phyloP scores from a whole-genome alignment of 306 rosid genomes.

The Rosa persica region DNA sequence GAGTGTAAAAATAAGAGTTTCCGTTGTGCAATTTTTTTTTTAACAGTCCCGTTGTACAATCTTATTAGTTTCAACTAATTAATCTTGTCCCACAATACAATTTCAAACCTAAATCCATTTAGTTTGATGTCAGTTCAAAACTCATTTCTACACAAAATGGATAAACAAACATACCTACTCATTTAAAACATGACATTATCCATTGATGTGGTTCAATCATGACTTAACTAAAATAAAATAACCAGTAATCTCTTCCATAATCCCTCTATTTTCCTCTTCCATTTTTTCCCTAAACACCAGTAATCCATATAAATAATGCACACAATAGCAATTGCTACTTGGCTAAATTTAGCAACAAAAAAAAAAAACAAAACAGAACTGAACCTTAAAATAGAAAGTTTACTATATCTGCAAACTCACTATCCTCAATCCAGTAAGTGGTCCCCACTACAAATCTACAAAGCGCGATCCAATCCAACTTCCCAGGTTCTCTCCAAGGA shows the following conservation, averaged over 20 bases:
- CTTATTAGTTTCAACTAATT: no score
- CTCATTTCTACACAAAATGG: no score
- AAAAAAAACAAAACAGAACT: neutral
- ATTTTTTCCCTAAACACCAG: neutral
- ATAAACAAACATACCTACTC: no score
- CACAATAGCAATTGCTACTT: neutral
- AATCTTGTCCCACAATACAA: no score
- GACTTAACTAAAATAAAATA: no score
- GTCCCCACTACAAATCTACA: conserved; percentile 1
- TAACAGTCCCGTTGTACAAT: no score
- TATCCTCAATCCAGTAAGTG: neutral
- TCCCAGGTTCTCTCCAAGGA: conserved; percentile 16
- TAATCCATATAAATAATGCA: neutral
- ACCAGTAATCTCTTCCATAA: neutral
- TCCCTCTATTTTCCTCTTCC: neutral
- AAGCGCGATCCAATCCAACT: conserved; percentile 1
- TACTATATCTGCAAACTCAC: neutral
- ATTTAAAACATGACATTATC: no score
- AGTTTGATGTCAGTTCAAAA: no score
- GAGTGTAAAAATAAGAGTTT: no score
- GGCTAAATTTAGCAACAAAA: neutral
- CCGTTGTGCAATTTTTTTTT: no score
- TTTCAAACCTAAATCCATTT: no score
- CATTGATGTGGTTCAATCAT: neutral
- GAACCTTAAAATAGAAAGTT: neutral